Conservation (phyloP, 2,329 filamentous ascomycete species). For the Ceratocystis harringtonii region DNA sequence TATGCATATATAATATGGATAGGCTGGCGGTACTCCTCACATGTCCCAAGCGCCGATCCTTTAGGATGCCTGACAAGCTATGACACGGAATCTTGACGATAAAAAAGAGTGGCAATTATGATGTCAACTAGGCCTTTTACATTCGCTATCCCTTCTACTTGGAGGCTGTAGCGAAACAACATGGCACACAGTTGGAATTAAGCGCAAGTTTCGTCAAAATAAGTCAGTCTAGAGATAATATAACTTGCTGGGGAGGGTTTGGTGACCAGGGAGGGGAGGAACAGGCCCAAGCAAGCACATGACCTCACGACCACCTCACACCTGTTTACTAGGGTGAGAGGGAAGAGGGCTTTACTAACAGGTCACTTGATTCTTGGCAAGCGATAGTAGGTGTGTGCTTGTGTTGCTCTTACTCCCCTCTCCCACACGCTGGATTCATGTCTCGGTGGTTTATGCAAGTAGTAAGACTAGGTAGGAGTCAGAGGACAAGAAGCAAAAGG, state of each 20-base stretch:
- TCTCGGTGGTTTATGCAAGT: too few species aligned
- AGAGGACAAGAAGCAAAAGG: neutral
- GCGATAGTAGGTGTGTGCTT: too few species aligned
- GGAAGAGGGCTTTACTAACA: too few species aligned
- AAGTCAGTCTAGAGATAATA: neutral
- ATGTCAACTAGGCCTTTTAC: neutral
- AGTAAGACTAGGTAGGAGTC: neutral
- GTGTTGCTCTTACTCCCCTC: too few species aligned
- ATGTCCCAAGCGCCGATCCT: neutral
- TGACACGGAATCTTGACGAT: neutral
- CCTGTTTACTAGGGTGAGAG: neutral
- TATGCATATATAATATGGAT: too few species aligned
- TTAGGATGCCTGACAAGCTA: neutral
- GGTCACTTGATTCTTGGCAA: too few species aligned
- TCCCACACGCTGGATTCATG: too few species aligned
- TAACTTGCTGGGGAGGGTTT: neutral
- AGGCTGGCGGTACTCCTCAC: neutral
- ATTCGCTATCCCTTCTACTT: neutral
- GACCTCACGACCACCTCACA: neutral
- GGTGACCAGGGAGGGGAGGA: neutral
- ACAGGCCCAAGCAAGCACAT: neutral
- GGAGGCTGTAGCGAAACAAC: neutral
- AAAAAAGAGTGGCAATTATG: neutral
- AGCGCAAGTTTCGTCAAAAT: neutral
- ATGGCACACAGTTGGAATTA: neutral